phyloP scores from a whole-genome alignment of 352 stramenopile species.

The Halophytophthora polymorphica region DNA sequence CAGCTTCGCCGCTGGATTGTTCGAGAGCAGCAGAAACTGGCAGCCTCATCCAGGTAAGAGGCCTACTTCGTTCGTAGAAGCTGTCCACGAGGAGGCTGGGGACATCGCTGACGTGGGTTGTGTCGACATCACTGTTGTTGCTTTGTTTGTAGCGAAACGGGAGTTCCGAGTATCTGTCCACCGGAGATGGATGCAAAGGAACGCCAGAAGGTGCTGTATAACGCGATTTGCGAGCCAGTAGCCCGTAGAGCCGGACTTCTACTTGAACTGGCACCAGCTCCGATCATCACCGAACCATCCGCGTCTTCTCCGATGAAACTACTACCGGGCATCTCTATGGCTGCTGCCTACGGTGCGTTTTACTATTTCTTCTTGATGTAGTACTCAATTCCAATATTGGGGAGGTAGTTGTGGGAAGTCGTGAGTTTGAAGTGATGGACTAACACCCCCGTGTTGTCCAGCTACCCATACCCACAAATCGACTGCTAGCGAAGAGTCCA shows the following conservation, averaged over 20 bases:
- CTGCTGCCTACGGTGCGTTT: constrained; percentile 47
- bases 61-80: not conserved
- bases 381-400: not conserved
- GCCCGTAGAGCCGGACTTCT: constrained; percentile 69
- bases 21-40: constrained; percentile 83
- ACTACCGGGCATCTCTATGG: constrained; percentile 64
- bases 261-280: constrained; percentile 49
- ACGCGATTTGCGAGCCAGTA: constrained; percentile 74
- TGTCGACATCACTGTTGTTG: not conserved
- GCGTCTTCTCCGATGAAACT: constrained; percentile 57
- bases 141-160: constrained; percentile 28
- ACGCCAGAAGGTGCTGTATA: constrained; percentile 70
- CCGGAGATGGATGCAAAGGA: constrained; percentile 59
- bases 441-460: constrained; percentile 2
- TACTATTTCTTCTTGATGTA: constrained; percentile 1
- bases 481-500: constrained; percentile 3
- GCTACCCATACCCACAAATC: constrained; percentile 34
- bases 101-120: not conserved
- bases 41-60: constrained; percentile 50
- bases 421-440: not conserved
- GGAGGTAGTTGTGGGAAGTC: too few relatives aligned
- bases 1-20: constrained; percentile 87
- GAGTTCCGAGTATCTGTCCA: constrained; percentile 22
- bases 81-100: not conserved
- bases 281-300: constrained; percentile 23